Evolutionary conservation across 1,284 basidiomycete genomes (phyloP).

Genomic region (Ceratobasidium sp.): DNA sequence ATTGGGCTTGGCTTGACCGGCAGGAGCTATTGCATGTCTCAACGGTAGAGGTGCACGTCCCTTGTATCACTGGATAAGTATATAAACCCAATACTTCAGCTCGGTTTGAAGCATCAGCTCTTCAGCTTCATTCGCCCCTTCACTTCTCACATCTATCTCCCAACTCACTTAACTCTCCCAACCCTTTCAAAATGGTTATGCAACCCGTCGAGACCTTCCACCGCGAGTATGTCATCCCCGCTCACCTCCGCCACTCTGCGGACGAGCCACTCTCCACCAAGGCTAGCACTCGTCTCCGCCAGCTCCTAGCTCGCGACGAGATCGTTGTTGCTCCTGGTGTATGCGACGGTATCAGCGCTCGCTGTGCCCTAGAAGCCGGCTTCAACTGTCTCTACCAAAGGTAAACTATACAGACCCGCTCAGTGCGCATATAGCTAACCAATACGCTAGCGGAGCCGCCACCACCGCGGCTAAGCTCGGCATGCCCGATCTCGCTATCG

Average conservation of each 20-base stretch:
- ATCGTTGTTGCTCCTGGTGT: slow-evolving; percentile 82
- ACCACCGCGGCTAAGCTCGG: slow-evolving; percentile 79
- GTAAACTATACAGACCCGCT: slow-evolving; percentile 43
- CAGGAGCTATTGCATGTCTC: neutral
- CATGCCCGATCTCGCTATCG: slow-evolving; percentile 78
- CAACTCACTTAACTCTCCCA: neutral
- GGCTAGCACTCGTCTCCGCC: slow-evolving; percentile 72
- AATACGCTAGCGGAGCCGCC: slow-evolving; percentile 62
- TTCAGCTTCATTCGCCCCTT: slow-evolving; percentile 33
- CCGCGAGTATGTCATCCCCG: slow-evolving; percentile 21
- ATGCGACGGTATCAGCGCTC: slow-evolving; percentile 49
- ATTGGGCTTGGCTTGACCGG: slow-evolving; percentile 12
- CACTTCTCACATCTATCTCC: neutral
- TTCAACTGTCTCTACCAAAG: slow-evolving; percentile 69
- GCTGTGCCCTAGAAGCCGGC: slow-evolving; percentile 7
- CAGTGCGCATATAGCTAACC: neutral
- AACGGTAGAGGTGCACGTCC: neutral
- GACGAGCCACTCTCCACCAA: slow-evolving; percentile 63
- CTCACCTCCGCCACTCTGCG: slow-evolving; percentile 22
- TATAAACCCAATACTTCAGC: neutral
- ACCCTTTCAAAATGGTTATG: slow-evolving; percentile 23
- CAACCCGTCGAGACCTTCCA: slow-evolving; percentile 15
- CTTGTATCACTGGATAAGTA: neutral
- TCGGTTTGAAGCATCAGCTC: slow-evolving; percentile 32
- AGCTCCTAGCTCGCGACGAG: slow-evolving; percentile 76